Evolutionary conservation across 495 filamentous ascomycete genomes (phyloP), one percentile per base, ranked within the genome.

Genomic region (Pseudoneurospora amorphoporcata): DNA sequence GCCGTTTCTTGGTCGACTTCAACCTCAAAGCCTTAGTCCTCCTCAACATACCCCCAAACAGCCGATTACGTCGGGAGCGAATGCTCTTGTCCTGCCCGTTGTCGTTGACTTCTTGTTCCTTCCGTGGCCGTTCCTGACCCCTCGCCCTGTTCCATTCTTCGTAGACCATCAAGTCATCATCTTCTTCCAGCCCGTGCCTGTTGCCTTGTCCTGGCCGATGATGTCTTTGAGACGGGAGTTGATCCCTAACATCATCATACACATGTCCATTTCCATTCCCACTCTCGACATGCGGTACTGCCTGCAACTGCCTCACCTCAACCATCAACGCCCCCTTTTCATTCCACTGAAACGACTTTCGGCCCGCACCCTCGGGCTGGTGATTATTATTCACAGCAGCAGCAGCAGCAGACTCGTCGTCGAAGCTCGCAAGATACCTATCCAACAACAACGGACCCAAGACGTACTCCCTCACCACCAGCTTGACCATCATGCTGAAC

Each of bases 391-490:
- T n/a, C 19, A 19, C 4, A 58, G 47, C 4, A 29, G 47, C 23
- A 23, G 23, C 23, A 23, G 47, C 4, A 58, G 47, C 4, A 29
- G 47, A 58, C 0, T 29, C 47, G 5, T 58, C 78, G 17, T 81
- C 82, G 74, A 87, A 84, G n/a, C 72, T 79, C 12, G 78, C 82
- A 9, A 77, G 10, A 45, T 77, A 76, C 61, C 43, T 19, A 4
- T 76, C 73, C 58, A 76, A 75, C 23, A 76, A 29, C 68, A 32
- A 1, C 7, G 76, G 75, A 3, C 75, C 70, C 32, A 76, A 72
- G 1, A 75, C 39, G 14, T 41, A 71, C 12, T 58, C 69, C 2
- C 75, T 74, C 14, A 58, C 19, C 2, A 41, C 58, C 68, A 78
- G 7, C 39, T 73, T n/a, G 3, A 93, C 73, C 7, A 45, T 45